phyloP scores from a whole-genome alignment of 225 moss, liverwort and hornwort genomes.

The Thuidium tamariscinum region DNA sequence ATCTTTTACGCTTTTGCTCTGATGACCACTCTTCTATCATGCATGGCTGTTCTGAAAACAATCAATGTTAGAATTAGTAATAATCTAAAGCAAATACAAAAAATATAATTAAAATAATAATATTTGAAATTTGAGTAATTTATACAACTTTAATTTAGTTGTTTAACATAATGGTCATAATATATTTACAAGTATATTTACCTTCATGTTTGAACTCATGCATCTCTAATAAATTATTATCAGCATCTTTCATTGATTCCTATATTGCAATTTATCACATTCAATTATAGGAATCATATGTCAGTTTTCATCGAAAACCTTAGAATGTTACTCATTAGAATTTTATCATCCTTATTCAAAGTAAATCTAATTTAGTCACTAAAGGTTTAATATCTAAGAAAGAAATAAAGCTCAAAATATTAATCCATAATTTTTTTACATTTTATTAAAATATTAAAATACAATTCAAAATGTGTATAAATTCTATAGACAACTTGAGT shows the following conservation, averaged over 20 bases:
- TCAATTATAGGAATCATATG: not conserved
- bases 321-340: too few relatives aligned
- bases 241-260: constrained; percentile 27
- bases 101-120: not conserved
- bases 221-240: not conserved
- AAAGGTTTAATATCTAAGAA: not conserved
- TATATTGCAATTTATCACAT: not conserved
- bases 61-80: not conserved
- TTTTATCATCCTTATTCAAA: too few relatives aligned
- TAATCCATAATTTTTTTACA: not conserved
- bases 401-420: not conserved
- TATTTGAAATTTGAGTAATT: too few relatives aligned
- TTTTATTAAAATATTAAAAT: too few relatives aligned
- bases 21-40: not conserved
- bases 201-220: not conserved
- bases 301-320: not conserved
- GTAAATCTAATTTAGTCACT: not conserved
- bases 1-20: not conserved
- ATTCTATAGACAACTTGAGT: not conserved
- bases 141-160: not conserved
- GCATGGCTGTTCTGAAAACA: not conserved
- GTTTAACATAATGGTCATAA: not conserved
- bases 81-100: too few relatives aligned
- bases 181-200: too few relatives aligned
- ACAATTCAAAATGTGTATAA: not conserved